Evolutionary conservation across 495 filamentous ascomycete species (phyloP), one percentile per base, ranked within the genome.

Genomic region (Aspergillus leporis): DNA sequence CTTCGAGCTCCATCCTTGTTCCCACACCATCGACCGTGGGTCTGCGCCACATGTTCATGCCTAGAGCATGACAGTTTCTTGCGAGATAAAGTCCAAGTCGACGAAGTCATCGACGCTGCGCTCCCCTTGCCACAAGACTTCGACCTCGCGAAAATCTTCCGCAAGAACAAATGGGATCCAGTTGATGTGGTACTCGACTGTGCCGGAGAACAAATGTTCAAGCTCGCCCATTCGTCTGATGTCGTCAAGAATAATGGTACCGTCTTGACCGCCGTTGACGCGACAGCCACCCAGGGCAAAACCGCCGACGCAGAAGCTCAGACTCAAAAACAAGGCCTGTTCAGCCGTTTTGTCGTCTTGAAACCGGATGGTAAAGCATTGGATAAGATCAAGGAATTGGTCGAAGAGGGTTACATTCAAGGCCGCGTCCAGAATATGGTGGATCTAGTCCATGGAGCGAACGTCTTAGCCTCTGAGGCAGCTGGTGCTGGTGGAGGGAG

Each of bases 151-250:
- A 41, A 47, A 19, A 61, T 63, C 32, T 79, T 79, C 61, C 69
- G 69, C 21, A n/a, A 49, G 10, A 67, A 66, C 13, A 55, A 62
- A 16, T 76, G 69, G 68, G 58, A 60, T 0, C 71, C 75, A 5
- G 74, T 78, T 16, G 74, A 79, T 57, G 57, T 78, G 21, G 74
- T 77, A 9, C 61, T 79, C 22, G 76, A 79, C 36, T 78, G 75
- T 45, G 61, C 65, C 0, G 74, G 74, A 9, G 62, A 65, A 1
- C 61, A 67, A 21, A 67, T 72, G 34, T 73, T 74, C 61, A 63
- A 59, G 9, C 64, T 72, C 30, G 65, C 68, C 12, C 74, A 78
- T 64, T 70, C 66, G 1, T 60, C 65, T 0, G 52, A 55, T 41
- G 70, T 78, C 7, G 66, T 77, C 4, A 73, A 68, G 43, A 66